Evolutionary conservation across 257 asterid genomes (phyloP).

Genomic region (Knoxia roxburghii): DNA sequence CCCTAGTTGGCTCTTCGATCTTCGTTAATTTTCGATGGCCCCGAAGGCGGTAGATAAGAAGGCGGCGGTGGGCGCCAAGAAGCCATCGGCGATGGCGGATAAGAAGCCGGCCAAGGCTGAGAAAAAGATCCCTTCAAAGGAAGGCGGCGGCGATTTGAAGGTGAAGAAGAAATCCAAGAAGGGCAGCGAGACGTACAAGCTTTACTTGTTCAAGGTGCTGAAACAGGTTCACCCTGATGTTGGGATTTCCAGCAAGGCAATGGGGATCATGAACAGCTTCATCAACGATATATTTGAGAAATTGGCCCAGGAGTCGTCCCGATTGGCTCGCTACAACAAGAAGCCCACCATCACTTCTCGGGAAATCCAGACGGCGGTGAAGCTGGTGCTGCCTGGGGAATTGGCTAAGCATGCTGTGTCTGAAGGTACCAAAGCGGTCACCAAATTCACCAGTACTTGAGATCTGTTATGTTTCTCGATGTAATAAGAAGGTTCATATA

Average conservation of each 20-base stretch:
- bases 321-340: constrained; percentile 4
- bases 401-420: constrained; percentile 11
- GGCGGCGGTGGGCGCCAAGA: constrained; percentile 7
- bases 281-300: constrained; percentile 8
- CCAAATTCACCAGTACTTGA: constrained; percentile 9
- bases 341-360: constrained; percentile 13
- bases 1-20: neutral
- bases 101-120: constrained; percentile 10
- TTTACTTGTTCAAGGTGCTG: constrained; percentile 8
- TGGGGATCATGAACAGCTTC: constrained; percentile 13
- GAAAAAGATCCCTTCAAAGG: neutral
- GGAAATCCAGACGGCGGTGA: constrained; percentile 8
- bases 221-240: constrained; percentile 11
- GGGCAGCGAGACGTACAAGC: constrained; percentile 4
- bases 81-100: constrained; percentile 1
- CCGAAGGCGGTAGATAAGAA: constrained; percentile 4
- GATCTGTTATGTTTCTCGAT: neutral
- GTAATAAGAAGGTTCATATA: too few relatives aligned
- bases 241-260: constrained; percentile 4
- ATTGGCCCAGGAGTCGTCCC: constrained; percentile 5
- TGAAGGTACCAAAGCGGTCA: constrained; percentile 13
- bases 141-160: neutral
- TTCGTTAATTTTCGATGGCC: neutral
- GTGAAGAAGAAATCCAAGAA: constrained; percentile 8
- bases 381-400: constrained; percentile 7